Percentiles rank a stretch among this genome's conserved stretches.
These are phyloP conservation scores for Trichoderma koningii DNA, from an alignment of 2,329 filamentous ascomycete genomes.

Conservation along the genomic window DNA sequence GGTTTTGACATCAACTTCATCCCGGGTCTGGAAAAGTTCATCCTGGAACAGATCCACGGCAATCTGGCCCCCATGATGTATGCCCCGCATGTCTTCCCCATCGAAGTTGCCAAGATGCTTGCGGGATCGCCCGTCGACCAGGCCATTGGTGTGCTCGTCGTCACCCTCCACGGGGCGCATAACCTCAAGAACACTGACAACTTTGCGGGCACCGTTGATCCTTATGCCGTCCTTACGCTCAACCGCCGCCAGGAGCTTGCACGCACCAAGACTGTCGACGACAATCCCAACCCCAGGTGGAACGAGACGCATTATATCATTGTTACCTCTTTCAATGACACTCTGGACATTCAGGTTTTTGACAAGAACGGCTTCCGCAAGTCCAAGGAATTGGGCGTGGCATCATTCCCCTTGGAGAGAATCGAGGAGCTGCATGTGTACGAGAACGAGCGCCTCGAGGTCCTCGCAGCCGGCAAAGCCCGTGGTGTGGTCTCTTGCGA, in stretches of 20 bases:
- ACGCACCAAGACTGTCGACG: conserved; percentile 83
- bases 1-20: conserved; percentile 99
- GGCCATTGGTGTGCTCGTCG: conserved; percentile 88
- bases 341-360: conserved; percentile 79
- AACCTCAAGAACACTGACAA: conserved; percentile 95
- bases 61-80: conserved; percentile 98
- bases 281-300: conserved; percentile 87
- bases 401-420: conserved; percentile 81
- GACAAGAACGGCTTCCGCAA: conserved; percentile 97
- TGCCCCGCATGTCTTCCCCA: conserved; percentile 93
- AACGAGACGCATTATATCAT: conserved; percentile 97
- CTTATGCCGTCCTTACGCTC: conserved; percentile 82
- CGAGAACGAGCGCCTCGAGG: conserved; percentile 82
- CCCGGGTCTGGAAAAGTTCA: conserved; percentile 89
- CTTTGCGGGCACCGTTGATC: conserved; percentile 88
- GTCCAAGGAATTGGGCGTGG: conserved; percentile 89
- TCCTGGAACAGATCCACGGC: conserved; percentile 92
- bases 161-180: conserved; percentile 87
- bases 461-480: conserved; percentile 79
- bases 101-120: conserved; percentile 98
- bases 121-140: conserved; percentile 92
- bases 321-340: conserved; percentile 85
- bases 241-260: conserved; percentile 81
- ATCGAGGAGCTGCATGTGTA: conserved; percentile 75
- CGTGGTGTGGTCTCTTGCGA: conserved; percentile 80